Percentiles rank a stretch among this genome's conserved stretches.
These are phyloP conservation scores for Spinacia oleracea DNA, from an alignment of 179 eudicot species.

Conservation along the genomic window DNA sequence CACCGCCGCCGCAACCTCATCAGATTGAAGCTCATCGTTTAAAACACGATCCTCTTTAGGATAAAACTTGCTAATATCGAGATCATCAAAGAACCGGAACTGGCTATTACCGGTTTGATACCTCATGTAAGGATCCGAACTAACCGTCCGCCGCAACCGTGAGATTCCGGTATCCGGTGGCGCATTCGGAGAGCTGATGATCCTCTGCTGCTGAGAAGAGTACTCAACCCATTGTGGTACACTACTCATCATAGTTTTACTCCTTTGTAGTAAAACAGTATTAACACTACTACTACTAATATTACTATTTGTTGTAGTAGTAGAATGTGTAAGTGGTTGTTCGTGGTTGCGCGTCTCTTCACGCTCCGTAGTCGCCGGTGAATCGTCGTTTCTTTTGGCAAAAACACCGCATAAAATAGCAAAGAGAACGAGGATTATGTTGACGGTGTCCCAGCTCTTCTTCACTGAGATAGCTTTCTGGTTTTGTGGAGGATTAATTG, in stretches of 20 bases:
- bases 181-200: not conserved
- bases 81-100: conserved; percentile 59
- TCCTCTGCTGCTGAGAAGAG: conserved; percentile 21
- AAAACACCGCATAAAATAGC: conserved; percentile 71
- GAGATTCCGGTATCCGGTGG: conserved; percentile 28
- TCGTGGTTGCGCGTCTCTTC: not conserved
- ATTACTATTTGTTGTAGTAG: not conserved
- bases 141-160: conserved; percentile 53
- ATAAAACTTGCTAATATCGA: conserved; percentile 38
- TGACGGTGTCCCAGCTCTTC: conserved; percentile 56
- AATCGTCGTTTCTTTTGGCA: conserved; percentile 45
- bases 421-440: conserved; percentile 51
- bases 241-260: conserved; percentile 3
- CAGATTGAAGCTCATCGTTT: not conserved
- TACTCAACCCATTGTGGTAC: conserved; percentile 13
- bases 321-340: not conserved
- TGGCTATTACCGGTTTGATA: conserved; percentile 29
- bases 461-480: conserved; percentile 34
- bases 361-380: not conserved
- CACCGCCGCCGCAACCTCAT: not conserved
- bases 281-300: not conserved
- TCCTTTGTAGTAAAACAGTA: not conserved
- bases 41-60: conserved; percentile 17
- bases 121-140: conserved; percentile 34
- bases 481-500: conserved; percentile 17